These are phyloP conservation scores for Penicillium egyptiacum DNA, from an alignment of 495 filamentous ascomycete species.

Conservation along the genomic window DNA sequence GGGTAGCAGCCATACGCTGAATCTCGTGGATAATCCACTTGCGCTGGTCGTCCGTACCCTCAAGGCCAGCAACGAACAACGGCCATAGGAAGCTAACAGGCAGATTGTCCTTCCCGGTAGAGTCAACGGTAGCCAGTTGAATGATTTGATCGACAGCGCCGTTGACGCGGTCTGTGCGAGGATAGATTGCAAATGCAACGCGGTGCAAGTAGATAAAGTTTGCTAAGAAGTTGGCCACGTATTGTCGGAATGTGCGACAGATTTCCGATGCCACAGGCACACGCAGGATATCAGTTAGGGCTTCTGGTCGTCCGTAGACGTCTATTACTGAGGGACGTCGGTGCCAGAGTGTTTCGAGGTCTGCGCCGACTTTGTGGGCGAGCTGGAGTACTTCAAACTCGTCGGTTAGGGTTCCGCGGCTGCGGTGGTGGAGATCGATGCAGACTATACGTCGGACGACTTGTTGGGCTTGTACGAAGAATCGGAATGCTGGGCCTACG, in stretches of 20 bases:
- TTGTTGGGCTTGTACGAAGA: slow-evolving; percentile 40
- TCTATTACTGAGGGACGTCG: slow-evolving; percentile 36
- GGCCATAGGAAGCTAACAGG: slow-evolving; percentile 42
- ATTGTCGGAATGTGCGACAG: slow-evolving; percentile 40
- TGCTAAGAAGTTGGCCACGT: slow-evolving; percentile 43
- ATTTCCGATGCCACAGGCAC: slow-evolving; percentile 29
- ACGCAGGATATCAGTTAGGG: slow-evolving; percentile 28
- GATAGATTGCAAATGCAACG: slow-evolving; percentile 45
- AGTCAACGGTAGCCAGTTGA: slow-evolving; percentile 38
- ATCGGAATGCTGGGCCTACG: slow-evolving; percentile 38
- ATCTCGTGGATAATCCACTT: slow-evolving; percentile 40
- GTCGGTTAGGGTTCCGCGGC: slow-evolving; percentile 41
- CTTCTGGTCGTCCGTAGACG: slow-evolving; percentile 32
- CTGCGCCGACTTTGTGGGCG: slow-evolving; percentile 41
- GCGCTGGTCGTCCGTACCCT: slow-evolving; percentile 37
- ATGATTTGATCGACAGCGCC: slow-evolving; percentile 43
- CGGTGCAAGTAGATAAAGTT: slow-evolving; percentile 46
- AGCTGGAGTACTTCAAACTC: slow-evolving; percentile 47
- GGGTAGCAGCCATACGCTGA: slow-evolving; percentile 32
- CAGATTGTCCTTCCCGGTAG: slow-evolving; percentile 20
- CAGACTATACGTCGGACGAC: slow-evolving; percentile 39
- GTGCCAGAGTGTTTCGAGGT: slow-evolving; percentile 44
- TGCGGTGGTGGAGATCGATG: slow-evolving; percentile 45
- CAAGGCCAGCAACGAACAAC: slow-evolving; percentile 40
- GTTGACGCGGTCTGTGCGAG: slow-evolving; percentile 42